Percentiles rank a stretch among this genome's conserved stretches.
These are phyloP conservation scores for Filosporella fistucella DNA, from an alignment of 495 filamentous ascomycete genomes.

Conservation along the genomic window DNA sequence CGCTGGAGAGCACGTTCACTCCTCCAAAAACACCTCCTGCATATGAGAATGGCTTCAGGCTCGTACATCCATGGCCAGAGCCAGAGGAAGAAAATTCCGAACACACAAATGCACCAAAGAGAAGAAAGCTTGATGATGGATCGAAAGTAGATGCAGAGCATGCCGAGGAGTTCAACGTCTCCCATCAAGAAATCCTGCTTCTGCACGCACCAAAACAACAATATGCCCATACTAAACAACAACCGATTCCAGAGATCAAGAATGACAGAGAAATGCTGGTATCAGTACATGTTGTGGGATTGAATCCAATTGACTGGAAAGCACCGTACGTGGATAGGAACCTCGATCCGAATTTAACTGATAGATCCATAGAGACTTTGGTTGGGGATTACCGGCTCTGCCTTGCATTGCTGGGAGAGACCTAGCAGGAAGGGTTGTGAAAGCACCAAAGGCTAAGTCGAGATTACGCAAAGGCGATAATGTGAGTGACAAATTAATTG, in stretches of 20 bases:
- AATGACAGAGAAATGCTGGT: conserved; percentile 50
- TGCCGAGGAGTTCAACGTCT: conserved; percentile 13
- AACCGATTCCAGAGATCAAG: conserved; percentile 42
- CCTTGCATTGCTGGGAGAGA: conserved; percentile 67
- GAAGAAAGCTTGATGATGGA: conserved; percentile 4
- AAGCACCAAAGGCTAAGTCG: conserved; percentile 34
- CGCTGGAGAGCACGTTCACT: conserved; percentile 11
- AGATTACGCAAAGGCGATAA: conserved; percentile 49
- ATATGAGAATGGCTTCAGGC: not conserved
- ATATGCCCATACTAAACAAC: conserved; percentile 36
- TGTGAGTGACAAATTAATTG: conserved; percentile 25
- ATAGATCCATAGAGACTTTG: conserved; percentile 45
- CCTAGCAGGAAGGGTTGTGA: conserved; percentile 52
- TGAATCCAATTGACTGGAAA: conserved; percentile 76
- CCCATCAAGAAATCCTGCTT: conserved; percentile 36
- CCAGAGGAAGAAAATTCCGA: conserved; percentile 13
- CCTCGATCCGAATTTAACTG: not conserved
- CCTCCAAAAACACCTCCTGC: conserved; percentile 8
- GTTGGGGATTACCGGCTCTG: conserved; percentile 58
- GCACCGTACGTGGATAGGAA: conserved; percentile 45
- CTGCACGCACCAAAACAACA: conserved; percentile 37
- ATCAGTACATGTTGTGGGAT: conserved; percentile 52
- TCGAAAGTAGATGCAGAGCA: not conserved
- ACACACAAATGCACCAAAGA: not conserved
- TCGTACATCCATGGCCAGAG: conserved; percentile 12